Conservation (phyloP, 768 basidiomycete genomes). For the Psilocybe sp. region DNA sequence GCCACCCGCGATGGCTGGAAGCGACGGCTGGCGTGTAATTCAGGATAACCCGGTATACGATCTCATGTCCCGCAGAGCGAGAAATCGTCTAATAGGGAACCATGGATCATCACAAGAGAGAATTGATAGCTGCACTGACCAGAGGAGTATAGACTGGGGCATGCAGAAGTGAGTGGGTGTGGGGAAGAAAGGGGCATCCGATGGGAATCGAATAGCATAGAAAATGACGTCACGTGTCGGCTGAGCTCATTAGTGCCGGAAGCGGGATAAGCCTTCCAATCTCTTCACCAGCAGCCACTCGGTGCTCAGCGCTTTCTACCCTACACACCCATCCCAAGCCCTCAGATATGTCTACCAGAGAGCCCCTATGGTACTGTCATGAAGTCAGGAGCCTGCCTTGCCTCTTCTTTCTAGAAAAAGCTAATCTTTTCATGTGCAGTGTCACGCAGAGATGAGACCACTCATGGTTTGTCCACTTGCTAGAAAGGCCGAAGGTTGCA, state of each 20-base stretch:
- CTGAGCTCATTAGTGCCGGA: slow-evolving; percentile 7
- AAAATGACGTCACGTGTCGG: slow-evolving; percentile 14
- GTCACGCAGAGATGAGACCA: slow-evolving; percentile 85
- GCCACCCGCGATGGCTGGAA: neutral
- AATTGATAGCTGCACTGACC: slow-evolving; percentile 20
- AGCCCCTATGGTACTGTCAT: slow-evolving; percentile 80
- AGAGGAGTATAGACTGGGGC: slow-evolving; percentile 28
- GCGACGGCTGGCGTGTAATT: slow-evolving; percentile 12
- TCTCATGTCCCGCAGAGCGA: slow-evolving; percentile 31
- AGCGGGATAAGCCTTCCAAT: slow-evolving; percentile 6
- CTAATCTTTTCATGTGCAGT: slow-evolving; percentile 43
- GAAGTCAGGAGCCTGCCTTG: slow-evolving; percentile 39
- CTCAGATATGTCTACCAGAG: slow-evolving; percentile 59
- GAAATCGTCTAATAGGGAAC: slow-evolving; percentile 66
- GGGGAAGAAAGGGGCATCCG: slow-evolving; percentile 3
- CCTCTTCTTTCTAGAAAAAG: slow-evolving; percentile 2
- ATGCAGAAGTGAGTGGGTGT: slow-evolving; percentile 19
- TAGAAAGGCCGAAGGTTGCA: neutral
- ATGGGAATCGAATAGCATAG: slow-evolving; percentile 13
- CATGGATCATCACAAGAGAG: slow-evolving; percentile 39
- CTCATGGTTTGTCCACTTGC: slow-evolving; percentile 57
- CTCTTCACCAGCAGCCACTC: slow-evolving; percentile 3
- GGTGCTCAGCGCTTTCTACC: neutral
- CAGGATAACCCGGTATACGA: slow-evolving; percentile 44
- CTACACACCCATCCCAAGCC: slow-evolving; percentile 11